These are phyloP conservation scores for Trametes cinnabarina DNA, from an alignment of 768 basidiomycete genomes.

Conservation along the genomic window DNA sequence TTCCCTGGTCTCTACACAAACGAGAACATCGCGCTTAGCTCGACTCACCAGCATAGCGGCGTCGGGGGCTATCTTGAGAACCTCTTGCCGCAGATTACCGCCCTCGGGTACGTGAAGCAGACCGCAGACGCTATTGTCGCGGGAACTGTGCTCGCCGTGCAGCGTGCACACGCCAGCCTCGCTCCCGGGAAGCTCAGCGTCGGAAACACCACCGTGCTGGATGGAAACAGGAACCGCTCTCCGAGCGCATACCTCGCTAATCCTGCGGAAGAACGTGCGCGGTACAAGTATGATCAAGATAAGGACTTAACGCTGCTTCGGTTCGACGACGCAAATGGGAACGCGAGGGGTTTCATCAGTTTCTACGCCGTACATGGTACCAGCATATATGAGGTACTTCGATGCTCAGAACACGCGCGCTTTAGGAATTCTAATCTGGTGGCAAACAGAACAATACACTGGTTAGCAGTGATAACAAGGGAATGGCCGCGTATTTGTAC, in stretches of 20 bases:
- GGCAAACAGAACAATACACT: slow-evolving; percentile 70
- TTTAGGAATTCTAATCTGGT: not conserved
- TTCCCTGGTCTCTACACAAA: slow-evolving; percentile 66
- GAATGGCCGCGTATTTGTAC: slow-evolving; percentile 80
- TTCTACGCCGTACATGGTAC: slow-evolving; percentile 83
- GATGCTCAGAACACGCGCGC: not conserved
- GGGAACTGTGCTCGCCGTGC: slow-evolving; percentile 67
- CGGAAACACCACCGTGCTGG: slow-evolving; percentile 67
- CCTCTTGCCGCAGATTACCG: slow-evolving; percentile 72
- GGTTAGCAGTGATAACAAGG: slow-evolving; percentile 82
- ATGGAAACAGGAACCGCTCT: slow-evolving; percentile 72
- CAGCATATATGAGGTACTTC: slow-evolving; percentile 64
- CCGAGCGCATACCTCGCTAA: slow-evolving; percentile 78
- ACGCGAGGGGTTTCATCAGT: slow-evolving; percentile 63
- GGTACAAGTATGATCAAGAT: slow-evolving; percentile 70
- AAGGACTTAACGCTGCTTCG: slow-evolving; percentile 68
- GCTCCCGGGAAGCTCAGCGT: slow-evolving; percentile 56
- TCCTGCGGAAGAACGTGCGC: slow-evolving; percentile 63
- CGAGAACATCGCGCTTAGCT: slow-evolving; percentile 71
- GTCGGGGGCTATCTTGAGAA: slow-evolving; percentile 80
- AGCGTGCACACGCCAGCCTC: slow-evolving; percentile 62
- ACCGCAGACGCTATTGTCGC: slow-evolving; percentile 70
- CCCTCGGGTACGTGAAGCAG: slow-evolving; percentile 69
- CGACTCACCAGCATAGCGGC: slow-evolving; percentile 75
- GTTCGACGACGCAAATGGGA: slow-evolving; percentile 59